Percentiles rank a stretch among this genome's conserved stretches.
Evolutionary conservation across 176 grass and related monocot species (phyloP).

Genomic region (Triticum urartu): DNA sequence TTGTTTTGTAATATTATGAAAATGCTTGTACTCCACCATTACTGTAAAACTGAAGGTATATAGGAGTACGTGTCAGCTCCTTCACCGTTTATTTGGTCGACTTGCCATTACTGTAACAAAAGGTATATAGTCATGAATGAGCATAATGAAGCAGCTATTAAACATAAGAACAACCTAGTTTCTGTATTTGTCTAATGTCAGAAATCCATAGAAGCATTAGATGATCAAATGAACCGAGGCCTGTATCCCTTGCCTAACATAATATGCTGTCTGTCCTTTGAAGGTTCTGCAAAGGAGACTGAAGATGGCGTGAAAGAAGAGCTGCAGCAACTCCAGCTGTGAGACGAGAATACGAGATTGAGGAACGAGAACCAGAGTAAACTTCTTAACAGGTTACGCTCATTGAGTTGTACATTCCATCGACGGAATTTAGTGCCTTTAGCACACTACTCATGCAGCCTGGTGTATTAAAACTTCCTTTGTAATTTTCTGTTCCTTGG

Average conservation of each 20-base stretch:
- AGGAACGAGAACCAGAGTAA: neutral
- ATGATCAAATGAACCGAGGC: neutral
- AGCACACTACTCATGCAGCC: neutral
- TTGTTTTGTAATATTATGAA: neutral
- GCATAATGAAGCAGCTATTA: too few species aligned
- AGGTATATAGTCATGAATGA: too few species aligned
- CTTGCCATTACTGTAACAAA: too few species aligned
- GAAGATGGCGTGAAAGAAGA: neutral
- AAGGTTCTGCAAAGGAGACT: neutral
- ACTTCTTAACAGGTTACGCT: neutral
- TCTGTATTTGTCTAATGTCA: neutral
- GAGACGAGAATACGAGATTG: neutral
- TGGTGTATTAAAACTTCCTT: neutral
- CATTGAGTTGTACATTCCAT: neutral
- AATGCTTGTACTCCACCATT: neutral
- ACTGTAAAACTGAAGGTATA: too few species aligned
- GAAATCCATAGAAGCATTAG: neutral
- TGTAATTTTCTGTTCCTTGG: neutral
- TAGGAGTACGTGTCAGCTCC: too few species aligned
- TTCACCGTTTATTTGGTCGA: too few species aligned
- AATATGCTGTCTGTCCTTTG: neutral
- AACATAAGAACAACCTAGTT: too few species aligned
- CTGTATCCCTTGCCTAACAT: neutral
- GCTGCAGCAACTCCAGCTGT: neutral
- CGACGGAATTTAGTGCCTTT: neutral